Conservation (phyloP, 2,329 filamentous ascomycete species). For the Camillea tinctor region DNA sequence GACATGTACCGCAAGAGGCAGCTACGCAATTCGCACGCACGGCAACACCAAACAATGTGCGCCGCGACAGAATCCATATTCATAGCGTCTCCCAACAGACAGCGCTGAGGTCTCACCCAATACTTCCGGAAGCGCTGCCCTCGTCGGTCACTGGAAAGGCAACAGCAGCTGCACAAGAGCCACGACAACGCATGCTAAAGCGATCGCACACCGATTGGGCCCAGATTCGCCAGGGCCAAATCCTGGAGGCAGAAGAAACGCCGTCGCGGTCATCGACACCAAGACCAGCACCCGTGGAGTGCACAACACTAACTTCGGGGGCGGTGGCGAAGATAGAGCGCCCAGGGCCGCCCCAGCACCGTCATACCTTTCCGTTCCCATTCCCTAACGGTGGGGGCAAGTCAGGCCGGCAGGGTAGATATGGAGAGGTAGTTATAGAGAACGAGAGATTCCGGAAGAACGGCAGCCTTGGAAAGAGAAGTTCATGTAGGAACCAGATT, state of each 20-base stretch:
- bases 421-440: not conserved
- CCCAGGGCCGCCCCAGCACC: not conserved
- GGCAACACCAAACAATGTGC: slow-evolving; percentile 44
- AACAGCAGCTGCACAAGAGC: not conserved
- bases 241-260: not conserved
- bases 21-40: slow-evolving; percentile 55
- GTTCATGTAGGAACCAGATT: not conserved
- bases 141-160: not conserved
- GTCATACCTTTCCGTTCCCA: not conserved
- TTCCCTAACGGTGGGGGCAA: not conserved
- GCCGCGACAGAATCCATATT: slow-evolving; percentile 32
- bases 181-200: not conserved
- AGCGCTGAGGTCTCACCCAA: slow-evolving; percentile 38
- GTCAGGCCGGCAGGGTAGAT: not conserved
- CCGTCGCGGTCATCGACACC: not conserved
- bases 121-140: not conserved
- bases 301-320: not conserved
- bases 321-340: not conserved
- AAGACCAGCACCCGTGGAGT: not conserved
- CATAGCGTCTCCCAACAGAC: slow-evolving; percentile 43
- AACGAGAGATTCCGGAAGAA: not conserved
- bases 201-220: not conserved
- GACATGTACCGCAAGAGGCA: slow-evolving; percentile 53
- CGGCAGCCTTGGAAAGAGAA: not conserved
- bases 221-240: not conserved